These are phyloP conservation scores for Tricholoma sp. DNA, from an alignment of 768 basidiomycete genomes.

Conservation along the genomic window DNA sequence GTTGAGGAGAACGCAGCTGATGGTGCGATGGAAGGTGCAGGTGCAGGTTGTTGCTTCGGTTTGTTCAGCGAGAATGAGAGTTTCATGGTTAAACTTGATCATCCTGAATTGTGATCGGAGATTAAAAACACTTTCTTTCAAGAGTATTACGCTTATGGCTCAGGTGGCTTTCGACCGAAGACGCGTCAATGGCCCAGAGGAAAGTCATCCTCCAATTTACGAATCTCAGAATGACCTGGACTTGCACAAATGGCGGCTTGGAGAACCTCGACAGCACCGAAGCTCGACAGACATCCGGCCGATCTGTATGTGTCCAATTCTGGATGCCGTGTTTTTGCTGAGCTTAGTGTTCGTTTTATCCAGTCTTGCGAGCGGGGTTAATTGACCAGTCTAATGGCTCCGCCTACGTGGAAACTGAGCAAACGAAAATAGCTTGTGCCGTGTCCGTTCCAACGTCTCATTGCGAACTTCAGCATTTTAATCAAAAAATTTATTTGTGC, in stretches of 20 bases:
- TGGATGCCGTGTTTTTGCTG: not conserved
- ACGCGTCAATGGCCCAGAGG: conserved; percentile 88
- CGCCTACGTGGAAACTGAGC: conserved; percentile 91
- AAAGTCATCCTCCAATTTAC: conserved; percentile 65
- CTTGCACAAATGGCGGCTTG: conserved; percentile 23
- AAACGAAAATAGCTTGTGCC: conserved; percentile 92
- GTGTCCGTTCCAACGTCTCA: conserved; percentile 57
- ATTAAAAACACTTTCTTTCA: conserved; percentile 22
- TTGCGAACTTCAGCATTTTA: not conserved
- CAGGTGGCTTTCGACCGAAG: conserved; percentile 75
- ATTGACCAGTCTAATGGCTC: conserved; percentile 95
- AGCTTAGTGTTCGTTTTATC: not conserved
- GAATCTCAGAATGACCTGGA: conserved; percentile 29
- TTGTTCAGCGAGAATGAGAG: conserved; percentile 83
- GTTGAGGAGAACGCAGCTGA: conserved; percentile 60
- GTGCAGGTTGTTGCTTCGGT: conserved; percentile 47
- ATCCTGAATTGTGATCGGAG: conserved; percentile 21
- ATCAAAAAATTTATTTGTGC: conserved; percentile 6
- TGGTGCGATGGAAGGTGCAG: conserved; percentile 42
- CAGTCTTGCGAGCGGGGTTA: conserved; percentile 86
- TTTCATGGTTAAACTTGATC: conserved; percentile 54
- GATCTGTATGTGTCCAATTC: conserved; percentile 57
- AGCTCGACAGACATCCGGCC: conserved; percentile 66
- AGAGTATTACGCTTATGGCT: conserved; percentile 29
- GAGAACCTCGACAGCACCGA: conserved; percentile 46